Evolutionary conservation across 2,329 filamentous ascomycete genomes (phyloP), one percentile per base, ranked within the genome.

Genomic region (Byssochlamys sp.): DNA sequence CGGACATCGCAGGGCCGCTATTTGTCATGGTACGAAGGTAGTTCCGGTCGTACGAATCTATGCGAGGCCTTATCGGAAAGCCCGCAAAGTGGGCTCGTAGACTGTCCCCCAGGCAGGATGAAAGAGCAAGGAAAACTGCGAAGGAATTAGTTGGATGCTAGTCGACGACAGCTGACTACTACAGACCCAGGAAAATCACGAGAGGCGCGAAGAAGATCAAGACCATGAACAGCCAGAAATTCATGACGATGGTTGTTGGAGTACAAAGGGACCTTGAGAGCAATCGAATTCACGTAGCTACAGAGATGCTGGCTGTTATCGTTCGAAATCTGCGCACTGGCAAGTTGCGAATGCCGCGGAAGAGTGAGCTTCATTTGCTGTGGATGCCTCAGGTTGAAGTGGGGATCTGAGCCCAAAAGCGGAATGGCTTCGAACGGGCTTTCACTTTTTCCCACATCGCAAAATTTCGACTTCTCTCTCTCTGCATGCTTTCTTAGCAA

Each of bases 1-100:
- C 82, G 66, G 81, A 84, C 59, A 81, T 79, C 7, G 77, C 78
- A 33, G 77, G 73, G 5, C 78, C 79, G 6, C 77, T 77, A 48
- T 78, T 78, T n/a, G 79, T 78, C 70, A 85, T 79, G 12, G 77
- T 78, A 50, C 80, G 76, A 49, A 81, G 78, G 62, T 84, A 84
- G 60, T 78, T 78, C 54, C 78, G 74, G 48, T 80, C 82, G 62
- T 82, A 85, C 2, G 77, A 76, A 53, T 73, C 72, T 52, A 75
- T 62, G 33, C 74, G 72, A 53, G 75, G 71, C 56, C 75, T 75
- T 49, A 75, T 65, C 24, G 72, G 75, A 55, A 73, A 74, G 55
- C 78, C 75, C 29, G 73, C 74, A 54, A 77, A 71, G 56, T 75
- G 76, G 48, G 77, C 75, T 53, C 80, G 78, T 61, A 83, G 75